These are phyloP conservation scores for Picea abies DNA, from an alignment of 83 land plant species.

Conservation along the genomic window DNA sequence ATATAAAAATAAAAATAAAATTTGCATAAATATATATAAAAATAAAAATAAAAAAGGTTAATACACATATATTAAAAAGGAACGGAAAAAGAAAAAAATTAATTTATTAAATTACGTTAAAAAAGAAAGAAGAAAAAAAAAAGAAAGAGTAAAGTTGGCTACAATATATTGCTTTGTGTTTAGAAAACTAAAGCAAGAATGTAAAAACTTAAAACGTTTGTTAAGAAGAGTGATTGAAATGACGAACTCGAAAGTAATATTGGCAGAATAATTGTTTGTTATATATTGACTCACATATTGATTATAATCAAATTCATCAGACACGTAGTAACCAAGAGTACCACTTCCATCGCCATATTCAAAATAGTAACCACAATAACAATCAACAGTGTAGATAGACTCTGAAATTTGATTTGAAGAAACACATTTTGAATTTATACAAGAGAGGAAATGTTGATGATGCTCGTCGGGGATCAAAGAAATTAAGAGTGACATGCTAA, in stretches of 20 bases:
- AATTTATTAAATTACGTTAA: no score
- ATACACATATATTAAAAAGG: no score
- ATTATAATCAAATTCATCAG: constrained; percentile 53
- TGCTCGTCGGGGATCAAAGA: constrained; percentile 63
- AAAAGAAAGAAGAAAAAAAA: no score
- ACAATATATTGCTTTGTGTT: neutral
- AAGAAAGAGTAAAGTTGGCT: no score
- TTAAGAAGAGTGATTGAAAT: neutral
- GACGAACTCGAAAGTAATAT: constrained; percentile 79
- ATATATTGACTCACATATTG: constrained; percentile 31
- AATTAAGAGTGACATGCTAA: constrained; percentile 59
- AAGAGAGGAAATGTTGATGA: constrained; percentile 49
- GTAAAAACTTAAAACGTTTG: neutral
- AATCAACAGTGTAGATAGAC: constrained; percentile 22
- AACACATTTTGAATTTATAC: constrained; percentile 55
- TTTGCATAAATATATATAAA: no score
- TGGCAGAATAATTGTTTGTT: constrained; percentile 48
- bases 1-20: no score
- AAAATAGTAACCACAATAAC: constrained; percentile 59
- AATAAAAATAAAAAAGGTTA: no score
- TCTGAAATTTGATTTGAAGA: constrained; percentile 30
- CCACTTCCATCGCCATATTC: constrained; percentile 95
- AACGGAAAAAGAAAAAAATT: no score
- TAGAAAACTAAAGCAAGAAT: neutral
- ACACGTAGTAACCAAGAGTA: constrained; percentile 78